Evolutionary conservation across 176 grass and related monocot genomes (phyloP).

Genomic region (Musa beccarii): DNA sequence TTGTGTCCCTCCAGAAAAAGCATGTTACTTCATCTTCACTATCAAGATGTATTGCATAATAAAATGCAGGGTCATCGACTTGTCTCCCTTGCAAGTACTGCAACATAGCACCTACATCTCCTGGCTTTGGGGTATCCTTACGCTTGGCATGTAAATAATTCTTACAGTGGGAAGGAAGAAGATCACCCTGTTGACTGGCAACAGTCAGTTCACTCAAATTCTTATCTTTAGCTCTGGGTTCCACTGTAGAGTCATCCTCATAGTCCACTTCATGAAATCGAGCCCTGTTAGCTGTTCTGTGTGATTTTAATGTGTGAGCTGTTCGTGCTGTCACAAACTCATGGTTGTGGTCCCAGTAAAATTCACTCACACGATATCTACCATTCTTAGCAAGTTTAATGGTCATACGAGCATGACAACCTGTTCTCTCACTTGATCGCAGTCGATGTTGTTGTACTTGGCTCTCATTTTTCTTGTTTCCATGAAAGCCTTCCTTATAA

Average conservation of each 20-base stretch:
- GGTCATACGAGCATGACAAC: constrained; percentile 37
- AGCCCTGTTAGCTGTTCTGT: constrained; percentile 12
- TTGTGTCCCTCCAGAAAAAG: constrained; percentile 39
- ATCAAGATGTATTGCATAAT: constrained; percentile 40
- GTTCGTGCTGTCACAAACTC: constrained; percentile 36
- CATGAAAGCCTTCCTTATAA: constrained; percentile 42
- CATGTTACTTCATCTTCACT: constrained; percentile 25
- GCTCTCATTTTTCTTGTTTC: constrained; percentile 17
- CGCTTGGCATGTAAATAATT: constrained; percentile 30
- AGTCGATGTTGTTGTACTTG: constrained; percentile 11
- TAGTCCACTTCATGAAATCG: constrained; percentile 1
- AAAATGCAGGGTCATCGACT: constrained; percentile 32
- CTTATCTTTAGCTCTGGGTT: constrained; percentile 15
- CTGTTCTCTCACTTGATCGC: constrained; percentile 23
- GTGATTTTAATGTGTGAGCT: constrained; percentile 38
- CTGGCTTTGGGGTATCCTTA: constrained; percentile 9
- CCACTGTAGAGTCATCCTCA: constrained; percentile 1
- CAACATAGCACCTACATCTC: constrained; percentile 26
- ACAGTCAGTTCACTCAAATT: neutral
- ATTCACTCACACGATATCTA: constrained; percentile 33
- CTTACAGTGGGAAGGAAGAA: constrained; percentile 8
- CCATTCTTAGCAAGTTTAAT: constrained; percentile 42
- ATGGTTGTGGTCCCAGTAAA: constrained; percentile 39
- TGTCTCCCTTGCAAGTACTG: constrained; percentile 37
- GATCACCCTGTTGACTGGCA: neutral